Base-by-base conservation (phyloP, 306 rosid species). In the Gastrolobium bilobum region DNA sequence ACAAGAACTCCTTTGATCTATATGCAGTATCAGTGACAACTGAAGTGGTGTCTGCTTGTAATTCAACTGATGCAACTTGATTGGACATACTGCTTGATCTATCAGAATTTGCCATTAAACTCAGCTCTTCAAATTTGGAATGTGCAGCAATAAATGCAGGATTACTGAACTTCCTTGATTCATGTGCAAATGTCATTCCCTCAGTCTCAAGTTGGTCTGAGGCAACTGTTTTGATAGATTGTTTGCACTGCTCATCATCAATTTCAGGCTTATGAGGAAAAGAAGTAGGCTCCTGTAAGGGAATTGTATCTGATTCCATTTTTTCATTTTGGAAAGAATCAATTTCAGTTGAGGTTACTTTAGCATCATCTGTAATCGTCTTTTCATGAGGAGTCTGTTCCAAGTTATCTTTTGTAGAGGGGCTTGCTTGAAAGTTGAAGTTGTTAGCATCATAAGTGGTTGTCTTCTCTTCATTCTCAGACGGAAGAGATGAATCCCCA, bases 131-230 rank as follows among this genome's bases (percentile, higher is more conserved):
- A 62, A 94, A 89, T 85, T 94, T 94, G 3, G 90, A 89, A 51
- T 94, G 93, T 71, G 89, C 93, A 51, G 89, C 89, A 73, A 88
- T 65, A 90, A 89, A 90, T 48, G 94, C 79, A 72, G 97, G 93
- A 82, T 84, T 90, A 54, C 91, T 86, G 42, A 61, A 30, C 85
- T 89, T 94, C 80, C 88, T 89, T 44, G 91, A 90, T 56, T 90
- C 95, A 79, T 30, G 40, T 7, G 75, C 83, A 79, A 65, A 65
- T 87, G 88, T 90, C 68, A 81, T 88, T 35, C 83, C 91, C 51
- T 92, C 98, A 29, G 89, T 73, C 86, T 94, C 97, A 39, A 87
- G 86, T 81, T 83, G 82, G 30, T 94, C 93, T 1, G 95, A 67
- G 71, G 91, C 89, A 78, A 79, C n/a, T 81, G 91, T 81, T 82